These are phyloP conservation scores for Monascus ruber DNA, from an alignment of 2,329 filamentous ascomycete genomes.

Conservation along the genomic window DNA sequence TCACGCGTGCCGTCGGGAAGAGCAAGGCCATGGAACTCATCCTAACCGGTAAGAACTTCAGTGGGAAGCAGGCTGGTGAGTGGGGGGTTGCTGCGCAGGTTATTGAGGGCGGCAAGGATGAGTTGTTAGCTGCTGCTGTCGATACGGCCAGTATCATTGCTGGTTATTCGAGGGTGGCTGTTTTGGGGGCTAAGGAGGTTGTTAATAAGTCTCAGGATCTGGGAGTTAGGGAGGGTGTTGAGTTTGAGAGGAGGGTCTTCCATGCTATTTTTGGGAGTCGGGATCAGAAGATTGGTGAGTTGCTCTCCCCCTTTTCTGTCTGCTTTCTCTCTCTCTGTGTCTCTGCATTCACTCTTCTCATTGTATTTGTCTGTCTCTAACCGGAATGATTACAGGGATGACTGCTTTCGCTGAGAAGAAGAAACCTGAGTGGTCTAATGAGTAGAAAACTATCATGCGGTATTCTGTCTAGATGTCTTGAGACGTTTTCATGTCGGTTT, in stretches of 20 bases:
- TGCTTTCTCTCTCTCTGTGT: neutral
- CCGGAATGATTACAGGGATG: conserved; percentile 45
- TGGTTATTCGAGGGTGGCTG: conserved; percentile 70
- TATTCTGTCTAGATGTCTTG: no score
- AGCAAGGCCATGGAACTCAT: conserved; percentile 84
- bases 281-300: conserved; percentile 85
- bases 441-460: conserved; percentile 36
- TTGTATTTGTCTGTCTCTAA: neutral
- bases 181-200: conserved; percentile 90
- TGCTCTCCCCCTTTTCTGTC: conserved; percentile 1
- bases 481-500: no score
- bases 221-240: conserved; percentile 74
- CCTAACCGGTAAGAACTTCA: conserved; percentile 74
- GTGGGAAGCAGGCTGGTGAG: conserved; percentile 68
- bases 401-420: conserved; percentile 90
- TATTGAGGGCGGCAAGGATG: conserved; percentile 64
- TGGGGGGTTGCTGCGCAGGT: conserved; percentile 84
- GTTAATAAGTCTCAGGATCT: conserved; percentile 98
- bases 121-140: conserved; percentile 68
- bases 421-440: conserved; percentile 80
- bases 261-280: conserved; percentile 85
- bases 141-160: conserved; percentile 85
- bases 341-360: neutral
- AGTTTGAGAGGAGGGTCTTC: conserved; percentile 89
- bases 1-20: conserved; percentile 76